Conservation (phyloP, 345 rosid species). For the Pelargonium nanum region DNA sequence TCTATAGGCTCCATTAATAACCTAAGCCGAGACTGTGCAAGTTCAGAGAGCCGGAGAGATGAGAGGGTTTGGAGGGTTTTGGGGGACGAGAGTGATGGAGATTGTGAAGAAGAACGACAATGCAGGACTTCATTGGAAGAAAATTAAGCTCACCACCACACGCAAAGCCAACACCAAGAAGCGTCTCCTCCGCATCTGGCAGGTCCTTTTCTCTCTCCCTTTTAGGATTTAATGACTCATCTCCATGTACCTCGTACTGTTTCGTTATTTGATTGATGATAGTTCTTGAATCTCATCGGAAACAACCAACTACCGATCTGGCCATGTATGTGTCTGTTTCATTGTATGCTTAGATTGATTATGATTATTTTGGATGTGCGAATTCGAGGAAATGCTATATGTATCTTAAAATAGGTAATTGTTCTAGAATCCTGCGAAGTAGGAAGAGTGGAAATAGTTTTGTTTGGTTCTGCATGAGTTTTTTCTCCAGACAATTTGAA, state of each 20-base stretch:
- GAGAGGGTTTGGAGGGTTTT: slow-evolving; percentile 34
- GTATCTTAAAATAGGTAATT: neutral
- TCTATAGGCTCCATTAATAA: too few relatives aligned
- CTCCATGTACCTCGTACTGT: neutral
- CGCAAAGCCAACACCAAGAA: slow-evolving; percentile 96
- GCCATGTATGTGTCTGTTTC: neutral
- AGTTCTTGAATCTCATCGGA: neutral
- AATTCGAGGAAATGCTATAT: neutral
- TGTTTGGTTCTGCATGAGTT: too few relatives aligned
- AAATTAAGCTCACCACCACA: slow-evolving; percentile 84
- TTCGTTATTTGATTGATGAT: neutral
- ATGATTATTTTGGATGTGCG: neutral
- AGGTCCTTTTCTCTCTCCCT: slow-evolving; percentile 28
- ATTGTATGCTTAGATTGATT: neutral
- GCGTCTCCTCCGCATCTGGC: slow-evolving; percentile 93
- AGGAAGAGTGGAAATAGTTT: too few relatives aligned
- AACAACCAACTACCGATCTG: neutral
- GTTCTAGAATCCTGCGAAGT: neutral
- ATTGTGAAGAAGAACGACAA: slow-evolving; percentile 91
- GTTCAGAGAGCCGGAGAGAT: neutral
- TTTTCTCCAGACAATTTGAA: neutral
- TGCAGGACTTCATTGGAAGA: slow-evolving; percentile 88
- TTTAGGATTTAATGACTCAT: neutral
- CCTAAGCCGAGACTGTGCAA: neutral
- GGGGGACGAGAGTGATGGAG: slow-evolving; percentile 83